A percentile compares a stretch with the other conserved stretches of the same genome.
Evolutionary conservation across 2,329 filamentous ascomycete genomes (phyloP).

Genomic region (Lecanosticta acicola): DNA sequence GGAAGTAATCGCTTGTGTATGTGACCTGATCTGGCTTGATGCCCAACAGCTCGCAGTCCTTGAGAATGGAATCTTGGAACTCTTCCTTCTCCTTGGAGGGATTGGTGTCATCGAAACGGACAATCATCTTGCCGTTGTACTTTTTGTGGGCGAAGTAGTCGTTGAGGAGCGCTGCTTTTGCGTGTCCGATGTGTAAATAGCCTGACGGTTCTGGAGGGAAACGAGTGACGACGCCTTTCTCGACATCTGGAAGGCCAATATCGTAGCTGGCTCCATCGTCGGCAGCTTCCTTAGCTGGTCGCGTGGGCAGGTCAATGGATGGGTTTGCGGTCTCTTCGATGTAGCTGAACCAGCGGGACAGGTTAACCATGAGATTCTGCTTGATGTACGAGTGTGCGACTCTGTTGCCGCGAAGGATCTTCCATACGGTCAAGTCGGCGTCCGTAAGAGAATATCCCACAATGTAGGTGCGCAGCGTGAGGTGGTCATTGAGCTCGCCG

Average conservation of each 20-base stretch:
- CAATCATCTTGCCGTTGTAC: constrained; percentile 82
- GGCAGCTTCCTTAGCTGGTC: constrained; percentile 51
- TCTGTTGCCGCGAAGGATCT: constrained; percentile 74
- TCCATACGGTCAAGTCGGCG: constrained; percentile 76
- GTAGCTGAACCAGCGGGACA: constrained; percentile 81
- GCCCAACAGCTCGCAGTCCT: constrained; percentile 86
- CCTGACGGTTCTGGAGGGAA: constrained; percentile 95
- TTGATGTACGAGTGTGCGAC: constrained; percentile 77
- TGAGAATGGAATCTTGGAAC: constrained; percentile 86
- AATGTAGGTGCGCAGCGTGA: constrained; percentile 80
- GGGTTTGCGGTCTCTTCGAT: constrained; percentile 74
- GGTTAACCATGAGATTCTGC: constrained; percentile 68
- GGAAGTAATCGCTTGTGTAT: constrained; percentile 94
- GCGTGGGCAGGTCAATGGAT: constrained; percentile 49
- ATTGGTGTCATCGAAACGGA: constrained; percentile 97
- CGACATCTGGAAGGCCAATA: constrained; percentile 75
- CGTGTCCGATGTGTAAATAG: constrained; percentile 92
- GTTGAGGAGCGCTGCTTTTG: constrained; percentile 87
- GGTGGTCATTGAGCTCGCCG: constrained; percentile 74
- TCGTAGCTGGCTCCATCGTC: constrained; percentile 83
- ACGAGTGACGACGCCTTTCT: constrained; percentile 82
- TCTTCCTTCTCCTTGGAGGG: constrained; percentile 96
- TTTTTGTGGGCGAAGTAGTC: constrained; percentile 95
- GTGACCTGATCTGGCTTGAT: constrained; percentile 81
- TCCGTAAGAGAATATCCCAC: constrained; percentile 73